phyloP scores from a whole-genome alignment of 768 basidiomycete genomes.

The Kwoniella dejecticola region DNA sequence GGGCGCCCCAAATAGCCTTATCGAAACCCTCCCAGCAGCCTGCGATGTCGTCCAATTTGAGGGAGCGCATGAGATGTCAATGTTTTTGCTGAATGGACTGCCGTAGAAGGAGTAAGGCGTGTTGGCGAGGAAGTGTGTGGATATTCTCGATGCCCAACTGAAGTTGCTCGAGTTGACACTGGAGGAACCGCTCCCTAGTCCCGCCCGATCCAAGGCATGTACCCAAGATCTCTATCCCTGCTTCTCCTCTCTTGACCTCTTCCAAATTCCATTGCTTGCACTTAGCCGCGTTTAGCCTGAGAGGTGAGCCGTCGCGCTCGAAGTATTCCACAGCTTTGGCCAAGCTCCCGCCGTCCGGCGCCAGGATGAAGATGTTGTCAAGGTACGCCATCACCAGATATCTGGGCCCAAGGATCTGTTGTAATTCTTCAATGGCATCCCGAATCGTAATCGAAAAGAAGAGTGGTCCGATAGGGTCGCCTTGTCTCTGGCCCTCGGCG shows the following conservation, averaged over 20 bases:
- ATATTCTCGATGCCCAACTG: not conserved
- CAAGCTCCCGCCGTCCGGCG: not conserved
- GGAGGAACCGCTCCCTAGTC: too few relatives aligned
- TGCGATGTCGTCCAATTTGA: not conserved
- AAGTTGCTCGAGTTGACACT: too few relatives aligned
- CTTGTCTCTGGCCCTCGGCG: constrained; percentile 35
- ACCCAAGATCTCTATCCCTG: too few relatives aligned
- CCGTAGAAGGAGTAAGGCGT: constrained; percentile 12
- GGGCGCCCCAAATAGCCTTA: too few relatives aligned
- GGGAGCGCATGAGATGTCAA: constrained; percentile 7
- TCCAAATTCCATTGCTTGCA: too few relatives aligned
- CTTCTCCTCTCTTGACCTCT: too few relatives aligned
- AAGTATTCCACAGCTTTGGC: not conserved
- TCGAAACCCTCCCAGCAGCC: too few relatives aligned
- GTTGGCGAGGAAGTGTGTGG: constrained; percentile 3
- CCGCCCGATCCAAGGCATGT: too few relatives aligned
- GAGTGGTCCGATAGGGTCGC: constrained; percentile 30
- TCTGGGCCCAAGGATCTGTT: constrained; percentile 15
- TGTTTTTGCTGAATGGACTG: constrained; percentile 6
- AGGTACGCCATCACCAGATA: constrained; percentile 29
- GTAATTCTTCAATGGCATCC: constrained; percentile 14
- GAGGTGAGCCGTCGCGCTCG: not conserved
- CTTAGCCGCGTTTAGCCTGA: not conserved
- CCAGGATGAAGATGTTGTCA: constrained; percentile 33
- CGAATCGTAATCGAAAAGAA: constrained; percentile 28